Base-by-base conservation (phyloP, 2,329 filamentous ascomycete species). In the Macroventuria anomochaeta region DNA sequence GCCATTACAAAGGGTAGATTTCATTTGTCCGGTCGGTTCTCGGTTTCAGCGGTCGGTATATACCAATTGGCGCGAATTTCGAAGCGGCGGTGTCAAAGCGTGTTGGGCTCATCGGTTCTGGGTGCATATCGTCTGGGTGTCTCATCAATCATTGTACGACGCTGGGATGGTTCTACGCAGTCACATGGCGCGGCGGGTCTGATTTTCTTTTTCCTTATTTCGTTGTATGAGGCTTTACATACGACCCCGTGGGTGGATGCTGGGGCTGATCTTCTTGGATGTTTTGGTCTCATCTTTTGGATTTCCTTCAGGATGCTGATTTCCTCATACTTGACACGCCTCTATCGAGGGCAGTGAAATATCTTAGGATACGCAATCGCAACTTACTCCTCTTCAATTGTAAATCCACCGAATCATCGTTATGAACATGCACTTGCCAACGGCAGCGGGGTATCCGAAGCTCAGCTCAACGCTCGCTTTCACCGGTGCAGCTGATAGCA, bases 41-140 rank as follows among this genome's bases (percentile, higher is more conserved):
- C 55, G 62, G 63, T 64, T 67, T 65, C 57, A 64, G 65, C 64
- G 69, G 71, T 67, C 68, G 71, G 71, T 74, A 71, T 74, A 75
- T 75, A 75, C 73, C 73, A 75, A 65, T 67, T 59, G 61, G 72
- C 70, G 70, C 67, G 68, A 67, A 63, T 60, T 71, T 70, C 68
- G 70, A 72, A 74, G 71, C 71, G 69, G 65, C 58, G 71, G 71
- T 74, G 72, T 73, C 69, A 61, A 61, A 63, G 62, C 59, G 62
- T 63, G 64, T 64, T 59, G 56, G 54, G 69, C 62, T 68, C 55
- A 57, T 64, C 61, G 63, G 64, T 67, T 67, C 62, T 62, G 53
- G 70, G 62, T 69, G 70, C 70, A 72, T 73, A 61, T 69, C 60
- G 61, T 62, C 57, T 57, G 67, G 58, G 61, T 68, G 65, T 69